Evolutionary conservation across 768 basidiomycete species (phyloP), one percentile per base, ranked within the genome.

Genomic region (Scleroderma bovista): DNA sequence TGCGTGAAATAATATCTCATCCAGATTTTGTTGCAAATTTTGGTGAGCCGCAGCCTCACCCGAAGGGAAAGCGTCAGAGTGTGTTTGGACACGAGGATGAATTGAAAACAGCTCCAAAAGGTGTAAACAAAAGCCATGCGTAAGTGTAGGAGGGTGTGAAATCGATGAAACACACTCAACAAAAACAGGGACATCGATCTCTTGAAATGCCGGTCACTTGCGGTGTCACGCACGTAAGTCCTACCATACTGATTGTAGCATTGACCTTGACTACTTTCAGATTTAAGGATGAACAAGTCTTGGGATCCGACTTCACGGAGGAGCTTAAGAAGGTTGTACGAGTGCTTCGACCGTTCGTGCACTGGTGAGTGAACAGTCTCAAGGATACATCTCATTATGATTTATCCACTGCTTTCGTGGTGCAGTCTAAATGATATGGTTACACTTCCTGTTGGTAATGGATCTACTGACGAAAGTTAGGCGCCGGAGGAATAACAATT

Each of bases 71-170:
- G 48, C 70, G 83, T 45, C 77, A 78, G 60, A 95, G 76, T 60
- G 80, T 99, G 2, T 99, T 94, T 65, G 94, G 95, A 0, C 63
- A 67, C 49, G 91, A 94, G 2, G 93, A 92, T 57, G 85, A 92
- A 62, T 71, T 96, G 26, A 97, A 96, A 70, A 82, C 81, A 0
- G 90, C 93, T 6, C 94, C 94, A 1, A 97, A 96, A 61, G 94
- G 93, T 0, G 70, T 95, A 9, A 79, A 80, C 46, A 98, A 93
- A 68, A 76, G 76, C 26, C 93, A 97, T 63, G 74, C 75, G 88
- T 89, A 48, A 16, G 75, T 22, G 20, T 46, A 31, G 41, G 20
- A 24, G 20, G 17, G 24, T 42, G 46, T 15, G 39, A 13, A 24
- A 17, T 17, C 13, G 31, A 23, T 43, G 33, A 33, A 47, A 19